Evolutionary conservation across 306 rosid genomes (phyloP).

Genomic region (Glycine latifolia): DNA sequence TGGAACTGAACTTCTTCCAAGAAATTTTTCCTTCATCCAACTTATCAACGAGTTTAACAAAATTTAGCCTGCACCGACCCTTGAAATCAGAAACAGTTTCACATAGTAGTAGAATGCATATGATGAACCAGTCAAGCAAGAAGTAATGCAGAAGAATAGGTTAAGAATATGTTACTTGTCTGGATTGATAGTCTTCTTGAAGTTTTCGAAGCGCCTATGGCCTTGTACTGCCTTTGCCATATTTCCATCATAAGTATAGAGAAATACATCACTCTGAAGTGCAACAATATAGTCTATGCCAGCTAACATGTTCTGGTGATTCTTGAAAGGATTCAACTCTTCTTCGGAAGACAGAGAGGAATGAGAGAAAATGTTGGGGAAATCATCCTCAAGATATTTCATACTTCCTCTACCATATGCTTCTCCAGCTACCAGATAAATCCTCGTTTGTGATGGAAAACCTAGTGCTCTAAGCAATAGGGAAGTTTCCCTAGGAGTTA

Average conservation of each 20-base stretch:
- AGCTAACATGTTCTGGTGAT: constrained; percentile 32
- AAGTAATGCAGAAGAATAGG: background rate
- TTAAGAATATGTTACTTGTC: constrained; percentile 16
- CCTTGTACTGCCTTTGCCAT: constrained; percentile 33
- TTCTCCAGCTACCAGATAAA: constrained; percentile 20
- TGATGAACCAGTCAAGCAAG: background rate
- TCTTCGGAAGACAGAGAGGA: constrained; percentile 25
- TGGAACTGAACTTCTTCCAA: constrained; percentile 22
- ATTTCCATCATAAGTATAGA: constrained; percentile 22
- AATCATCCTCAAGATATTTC: constrained; percentile 23
- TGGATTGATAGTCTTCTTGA: constrained; percentile 25
- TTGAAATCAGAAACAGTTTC: too few species aligned
- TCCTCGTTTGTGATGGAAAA: constrained; percentile 30
- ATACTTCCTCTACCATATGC: constrained; percentile 17
- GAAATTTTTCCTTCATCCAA: constrained; percentile 26
- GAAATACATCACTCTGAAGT: constrained; percentile 26
- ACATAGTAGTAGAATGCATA: background rate
- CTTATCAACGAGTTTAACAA: constrained; percentile 20
- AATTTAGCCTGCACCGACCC: background rate
- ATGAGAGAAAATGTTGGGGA: constrained; percentile 34
- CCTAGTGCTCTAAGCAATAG: constrained; percentile 9
- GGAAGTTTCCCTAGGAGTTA: constrained; percentile 27
- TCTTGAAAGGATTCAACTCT: constrained; percentile 24
- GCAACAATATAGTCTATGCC: constrained; percentile 25
- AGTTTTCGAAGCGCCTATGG: constrained; percentile 28